Evolutionary conservation across 2,329 filamentous ascomycete genomes (phyloP), one percentile per base, ranked within the genome.

Genomic region (Stagonosporopsis cucurbitacearum): DNA sequence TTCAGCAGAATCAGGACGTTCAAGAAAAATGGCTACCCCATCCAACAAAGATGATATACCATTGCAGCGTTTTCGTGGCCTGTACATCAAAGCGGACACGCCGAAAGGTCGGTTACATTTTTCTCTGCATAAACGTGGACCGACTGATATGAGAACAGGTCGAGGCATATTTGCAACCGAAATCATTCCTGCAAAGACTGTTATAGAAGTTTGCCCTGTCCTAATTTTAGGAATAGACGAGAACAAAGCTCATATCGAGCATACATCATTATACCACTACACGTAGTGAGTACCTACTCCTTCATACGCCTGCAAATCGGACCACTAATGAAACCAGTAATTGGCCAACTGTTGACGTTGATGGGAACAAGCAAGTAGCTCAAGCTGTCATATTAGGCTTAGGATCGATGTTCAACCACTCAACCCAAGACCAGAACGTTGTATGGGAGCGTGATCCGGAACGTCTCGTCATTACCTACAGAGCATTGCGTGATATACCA

Each of bases 321-420:
- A 37, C 3, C 19, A 12, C 37, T 52, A 17, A 52, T n/a, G 13
- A 40, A 3, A 13, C 9, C 30, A 78, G 76, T 60, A 81, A 82
- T 61, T 82, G 80, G 80, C 78, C 77, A 12, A 54, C 59, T 17
- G 52, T 50, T 13, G 62, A 67, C 47, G 23, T 46, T 43, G 54
- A 60, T 43, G 67, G 64, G n/a, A 68, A 67, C 13, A 67, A 63
- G 9, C 67, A 67, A 23, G 77, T 69, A 30, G 78, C 79, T 0
- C 82, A 85, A 71, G 83, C 82, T 9, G 71, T 86, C 2, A 76
- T 85, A 26, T 75, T 85, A 33, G 83, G 83, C 2, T 72, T 86
- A 0, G 84, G 84, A 15, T 81, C 77, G 50, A 83, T 86, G 81
- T 85, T 86, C 74, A 86, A 86, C 56, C 83, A 86, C 60, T 83